Percentiles rank a stretch among this genome's conserved stretches.
Conservation (phyloP, 2,329 filamentous ascomycete species). For the Fusarium sambucinum region DNA sequence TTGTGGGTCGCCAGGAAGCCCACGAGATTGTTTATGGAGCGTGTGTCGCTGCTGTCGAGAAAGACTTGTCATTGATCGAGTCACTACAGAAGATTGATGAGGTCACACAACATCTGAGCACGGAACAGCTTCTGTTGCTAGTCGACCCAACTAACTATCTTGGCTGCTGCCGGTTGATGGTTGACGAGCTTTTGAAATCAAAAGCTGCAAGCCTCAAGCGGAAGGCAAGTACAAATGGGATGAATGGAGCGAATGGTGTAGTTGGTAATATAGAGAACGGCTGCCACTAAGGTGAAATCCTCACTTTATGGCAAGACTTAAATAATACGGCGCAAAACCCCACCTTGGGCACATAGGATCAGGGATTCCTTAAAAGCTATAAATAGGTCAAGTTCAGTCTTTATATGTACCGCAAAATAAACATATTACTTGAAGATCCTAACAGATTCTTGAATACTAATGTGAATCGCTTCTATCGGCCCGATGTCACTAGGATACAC, state of each 20-base stretch:
- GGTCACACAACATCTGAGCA: conserved; percentile 11
- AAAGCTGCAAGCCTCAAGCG: background rate
- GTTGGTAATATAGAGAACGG: too few species aligned
- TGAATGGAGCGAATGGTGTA: background rate
- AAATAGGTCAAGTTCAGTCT: too few species aligned
- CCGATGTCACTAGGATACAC: background rate
- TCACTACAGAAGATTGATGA: conserved; percentile 3
- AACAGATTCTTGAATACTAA: background rate
- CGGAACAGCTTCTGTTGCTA: conserved; percentile 9
- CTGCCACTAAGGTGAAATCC: too few species aligned
- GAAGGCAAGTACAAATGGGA: background rate
- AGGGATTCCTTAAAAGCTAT: too few species aligned
- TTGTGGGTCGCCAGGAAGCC: conserved; percentile 64
- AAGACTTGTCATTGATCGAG: conserved; percentile 12
- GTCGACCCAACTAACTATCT: conserved; percentile 35
- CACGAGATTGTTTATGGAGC: conserved; percentile 69
- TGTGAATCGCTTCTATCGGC: background rate
- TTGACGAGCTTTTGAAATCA: conserved; percentile 23
- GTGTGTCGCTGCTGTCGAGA: conserved; percentile 50
- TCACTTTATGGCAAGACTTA: too few species aligned
- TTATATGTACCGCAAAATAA: too few species aligned
- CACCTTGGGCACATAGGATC: too few species aligned
- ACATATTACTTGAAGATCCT: too few species aligned
- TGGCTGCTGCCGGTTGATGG: conserved; percentile 34
- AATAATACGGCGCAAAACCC: too few species aligned